phyloP scores from a whole-genome alignment of 2,329 filamentous ascomycete genomes.

The Coniochaeta prunicola region DNA sequence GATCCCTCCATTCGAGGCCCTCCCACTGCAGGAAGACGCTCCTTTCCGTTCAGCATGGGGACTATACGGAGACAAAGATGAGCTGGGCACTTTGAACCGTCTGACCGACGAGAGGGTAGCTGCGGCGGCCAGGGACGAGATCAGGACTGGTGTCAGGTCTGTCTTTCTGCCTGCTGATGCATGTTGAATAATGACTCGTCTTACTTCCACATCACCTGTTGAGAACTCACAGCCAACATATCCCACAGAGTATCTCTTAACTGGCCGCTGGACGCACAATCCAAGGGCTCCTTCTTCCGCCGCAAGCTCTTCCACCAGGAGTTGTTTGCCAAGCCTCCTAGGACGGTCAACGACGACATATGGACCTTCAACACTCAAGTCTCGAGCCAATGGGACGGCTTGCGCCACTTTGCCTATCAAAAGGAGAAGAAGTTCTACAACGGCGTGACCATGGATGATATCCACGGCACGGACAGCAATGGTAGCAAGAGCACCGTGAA shows the following conservation, averaged over 20 bases:
- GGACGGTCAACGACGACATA: constrained; percentile 52
- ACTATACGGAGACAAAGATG: constrained; percentile 47
- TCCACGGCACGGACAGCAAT: constrained; percentile 21
- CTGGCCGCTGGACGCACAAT: constrained; percentile 49
- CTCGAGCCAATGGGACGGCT: constrained; percentile 51
- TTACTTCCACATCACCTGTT: no score
- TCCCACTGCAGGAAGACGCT: constrained; percentile 37
- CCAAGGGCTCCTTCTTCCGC: constrained; percentile 45
- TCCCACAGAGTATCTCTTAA: constrained; percentile 52
- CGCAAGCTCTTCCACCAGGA: constrained; percentile 42
- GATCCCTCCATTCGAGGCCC: constrained; percentile 38
- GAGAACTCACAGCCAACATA: not conserved
- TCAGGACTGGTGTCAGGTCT: constrained; percentile 44
- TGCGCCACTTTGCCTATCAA: constrained; percentile 44
- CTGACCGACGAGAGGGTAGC: constrained; percentile 47
- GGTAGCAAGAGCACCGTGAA: constrained; percentile 27
- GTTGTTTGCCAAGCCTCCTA: constrained; percentile 31
- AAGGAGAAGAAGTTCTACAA: constrained; percentile 25
- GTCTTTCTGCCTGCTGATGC: no score
- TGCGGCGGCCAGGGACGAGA: constrained; percentile 41
- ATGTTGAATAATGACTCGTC: no score
- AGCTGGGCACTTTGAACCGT: constrained; percentile 55
- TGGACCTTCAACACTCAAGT: constrained; percentile 53
- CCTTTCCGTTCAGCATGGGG: constrained; percentile 38
- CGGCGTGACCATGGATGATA: constrained; percentile 29